Base-by-base conservation (phyloP, 495 filamentous ascomycete genomes). In the Bryoglossum gracile region DNA sequence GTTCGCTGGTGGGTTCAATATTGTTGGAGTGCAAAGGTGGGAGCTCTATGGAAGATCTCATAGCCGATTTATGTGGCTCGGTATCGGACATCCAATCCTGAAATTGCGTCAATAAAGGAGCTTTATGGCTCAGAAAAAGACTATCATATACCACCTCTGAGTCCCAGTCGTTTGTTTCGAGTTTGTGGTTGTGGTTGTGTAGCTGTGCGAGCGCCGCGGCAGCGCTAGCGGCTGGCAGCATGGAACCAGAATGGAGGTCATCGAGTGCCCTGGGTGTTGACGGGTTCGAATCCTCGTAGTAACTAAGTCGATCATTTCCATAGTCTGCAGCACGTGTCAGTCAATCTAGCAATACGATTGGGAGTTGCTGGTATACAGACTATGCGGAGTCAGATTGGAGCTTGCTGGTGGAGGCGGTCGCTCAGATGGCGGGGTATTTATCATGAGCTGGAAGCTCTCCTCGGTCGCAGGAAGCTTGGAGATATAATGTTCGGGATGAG, bases 391-490 rank as follows among this genome's bases (percentile, higher is more conserved):
- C 3, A 51, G 40, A 26, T 52, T 57, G 38, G 64, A 53, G 45
- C 47, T 62, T 23, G 53, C 47, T 60, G 69, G 53, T 48, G 78
- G 78, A 21, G 72, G 81, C n/a, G 82, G 83, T 59, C 86, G 80
- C 64, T 94, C 85, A 30, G 83, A 84, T 25, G 87, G 89, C 33
- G 88, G 83, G 50, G 87, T 88, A 65, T 79, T 94, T 64, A 95
- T 87, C 89, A 95, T 95, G 62, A 94, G 74, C 58, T 84, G 73
- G 71, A 98, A 96, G 82, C 89, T 95, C 73, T 97, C 92, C 64
- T 96, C 90, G 57, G 92, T 98, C 37, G 92, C 92, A 63, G 92
- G 92, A 60, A 98, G 87, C 81, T 97, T 98, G 51, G 92, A 81
- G 56, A 98, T 95, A 68, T 96, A 98, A 68, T 96, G 83, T 61